These are phyloP conservation scores for Leucocoprinus leucothites DNA, from an alignment of 768 basidiomycete genomes.

Conservation along the genomic window DNA sequence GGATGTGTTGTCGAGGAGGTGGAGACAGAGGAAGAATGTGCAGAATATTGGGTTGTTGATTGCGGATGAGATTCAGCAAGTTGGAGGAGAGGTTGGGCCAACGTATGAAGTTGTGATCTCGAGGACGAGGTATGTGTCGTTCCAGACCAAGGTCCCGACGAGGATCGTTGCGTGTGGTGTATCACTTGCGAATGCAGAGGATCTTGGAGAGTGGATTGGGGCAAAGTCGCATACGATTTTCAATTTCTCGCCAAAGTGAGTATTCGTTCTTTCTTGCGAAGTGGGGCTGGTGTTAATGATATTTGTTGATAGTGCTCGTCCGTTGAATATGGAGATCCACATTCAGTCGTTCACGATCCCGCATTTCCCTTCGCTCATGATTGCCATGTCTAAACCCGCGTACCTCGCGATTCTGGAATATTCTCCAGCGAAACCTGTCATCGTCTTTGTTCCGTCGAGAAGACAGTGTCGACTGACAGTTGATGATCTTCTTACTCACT, in stretches of 20 bases:
- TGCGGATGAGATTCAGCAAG: constrained; percentile 92
- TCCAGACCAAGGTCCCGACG: constrained; percentile 89
- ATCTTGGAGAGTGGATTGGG: constrained; percentile 97
- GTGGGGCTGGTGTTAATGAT: not conserved
- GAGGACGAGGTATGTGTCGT: constrained; percentile 93
- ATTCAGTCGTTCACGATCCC: constrained; percentile 93
- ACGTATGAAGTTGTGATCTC: constrained; percentile 97
- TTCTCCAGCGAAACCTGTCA: constrained; percentile 80
- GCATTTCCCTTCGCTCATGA: constrained; percentile 99
- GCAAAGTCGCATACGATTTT: constrained; percentile 92
- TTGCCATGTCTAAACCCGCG: constrained; percentile 97
- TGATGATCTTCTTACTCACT: constrained; percentile 86
- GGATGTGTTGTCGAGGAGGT: constrained; percentile 92
- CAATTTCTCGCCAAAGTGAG: constrained; percentile 92
- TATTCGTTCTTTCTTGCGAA: not conserved
- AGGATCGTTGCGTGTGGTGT: constrained; percentile 94
- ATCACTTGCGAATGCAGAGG: constrained; percentile 92
- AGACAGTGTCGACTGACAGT: constrained; percentile 94
- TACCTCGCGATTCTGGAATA: constrained; percentile 91
- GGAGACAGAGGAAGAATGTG: constrained; percentile 97
- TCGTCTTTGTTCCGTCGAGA: constrained; percentile 90
- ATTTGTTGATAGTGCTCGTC: constrained; percentile 68
- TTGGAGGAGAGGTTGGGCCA: constrained; percentile 93
- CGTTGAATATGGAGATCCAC: constrained; percentile 95
- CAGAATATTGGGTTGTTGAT: constrained; percentile 91